These are phyloP conservation scores for Aaosphaeria arxii DNA, from an alignment of 2,329 filamentous ascomycete species.

Conservation along the genomic window DNA sequence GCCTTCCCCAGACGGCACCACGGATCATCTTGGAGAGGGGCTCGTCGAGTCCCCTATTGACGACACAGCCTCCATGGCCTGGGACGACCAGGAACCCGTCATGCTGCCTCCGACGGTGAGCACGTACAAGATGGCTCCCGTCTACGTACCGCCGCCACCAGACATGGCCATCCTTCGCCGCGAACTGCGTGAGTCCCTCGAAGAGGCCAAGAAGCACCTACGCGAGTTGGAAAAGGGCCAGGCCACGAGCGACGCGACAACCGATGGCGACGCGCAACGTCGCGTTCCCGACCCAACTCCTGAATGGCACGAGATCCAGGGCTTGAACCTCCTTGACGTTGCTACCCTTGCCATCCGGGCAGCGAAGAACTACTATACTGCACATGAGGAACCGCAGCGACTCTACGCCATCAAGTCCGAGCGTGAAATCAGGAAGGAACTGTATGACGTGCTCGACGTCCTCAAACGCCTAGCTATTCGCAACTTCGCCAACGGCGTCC, in stretches of 20 bases:
- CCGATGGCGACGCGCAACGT: slow-evolving; percentile 7
- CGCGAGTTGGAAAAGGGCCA: slow-evolving; percentile 51
- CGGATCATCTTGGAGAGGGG: slow-evolving; percentile 31
- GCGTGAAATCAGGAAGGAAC: slow-evolving; percentile 76
- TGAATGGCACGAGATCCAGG: slow-evolving; percentile 83
- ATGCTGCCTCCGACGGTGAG: slow-evolving; percentile 97
- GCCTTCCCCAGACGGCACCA: slow-evolving; percentile 14
- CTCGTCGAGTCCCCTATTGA: slow-evolving; percentile 54
- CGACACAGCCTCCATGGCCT: slow-evolving; percentile 46
- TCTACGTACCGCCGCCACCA: slow-evolving; percentile 78
- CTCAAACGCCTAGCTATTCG: slow-evolving; percentile 88
- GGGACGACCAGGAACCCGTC: slow-evolving; percentile 64
- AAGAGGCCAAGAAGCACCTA: slow-evolving; percentile 66
- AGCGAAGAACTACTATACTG: slow-evolving; percentile 93
- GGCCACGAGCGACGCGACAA: slow-evolving; percentile 13
- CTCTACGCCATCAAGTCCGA: slow-evolving; percentile 86
- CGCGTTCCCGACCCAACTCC: slow-evolving; percentile 38
- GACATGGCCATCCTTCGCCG: slow-evolving; percentile 75
- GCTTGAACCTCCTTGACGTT: slow-evolving; percentile 87
- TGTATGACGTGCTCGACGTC: slow-evolving; percentile 84
- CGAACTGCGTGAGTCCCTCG: slow-evolving; percentile 65
- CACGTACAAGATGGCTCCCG: slow-evolving; percentile 85
- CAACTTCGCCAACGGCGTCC: slow-evolving; percentile 80
- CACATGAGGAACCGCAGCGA: slow-evolving; percentile 82
- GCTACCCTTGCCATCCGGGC: slow-evolving; percentile 94